phyloP scores from a whole-genome alignment of 2,329 filamentous ascomycete genomes.

The Colletotrichum siamense region DNA sequence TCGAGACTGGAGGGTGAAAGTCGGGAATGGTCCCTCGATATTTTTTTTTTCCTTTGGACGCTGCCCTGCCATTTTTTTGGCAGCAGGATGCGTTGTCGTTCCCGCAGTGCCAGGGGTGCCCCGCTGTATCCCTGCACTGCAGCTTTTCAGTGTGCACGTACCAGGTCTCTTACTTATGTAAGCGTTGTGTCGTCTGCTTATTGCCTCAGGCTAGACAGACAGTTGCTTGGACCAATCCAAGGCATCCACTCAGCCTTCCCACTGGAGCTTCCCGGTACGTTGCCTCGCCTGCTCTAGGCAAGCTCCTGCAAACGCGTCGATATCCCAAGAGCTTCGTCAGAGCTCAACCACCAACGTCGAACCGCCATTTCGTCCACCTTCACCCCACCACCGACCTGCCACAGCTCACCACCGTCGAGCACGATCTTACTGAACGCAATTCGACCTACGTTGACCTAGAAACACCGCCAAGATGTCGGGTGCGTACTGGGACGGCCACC shows the following conservation, averaged over 20 bases:
- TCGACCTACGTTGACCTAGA: not conserved
- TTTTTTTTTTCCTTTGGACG: slow-evolving; percentile 15
- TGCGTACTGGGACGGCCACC: slow-evolving; percentile 31
- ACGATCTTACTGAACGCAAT: slow-evolving; percentile 22
- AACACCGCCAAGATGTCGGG: slow-evolving; percentile 56
- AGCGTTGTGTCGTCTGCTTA: not conserved
- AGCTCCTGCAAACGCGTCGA: slow-evolving; percentile 53
- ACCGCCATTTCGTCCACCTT: slow-evolving; percentile 22
- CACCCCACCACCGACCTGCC: slow-evolving; percentile 25
- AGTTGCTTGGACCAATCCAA: slow-evolving; percentile 25
- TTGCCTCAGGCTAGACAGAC: slow-evolving; percentile 34
- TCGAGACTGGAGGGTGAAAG: slow-evolving; percentile 11
- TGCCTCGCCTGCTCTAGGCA: slow-evolving; percentile 44
- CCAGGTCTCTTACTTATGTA: not conserved
- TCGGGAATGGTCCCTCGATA: slow-evolving; percentile 4
- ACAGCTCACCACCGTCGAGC: slow-evolving; percentile 17
- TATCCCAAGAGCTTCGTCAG: slow-evolving; percentile 19
- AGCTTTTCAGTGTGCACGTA: not conserved
- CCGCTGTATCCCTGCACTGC: slow-evolving; percentile 2
- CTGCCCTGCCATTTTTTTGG: slow-evolving; percentile 15
- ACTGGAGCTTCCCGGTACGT: slow-evolving; percentile 29
- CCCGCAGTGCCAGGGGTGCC: slow-evolving; percentile 17
- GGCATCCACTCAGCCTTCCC: slow-evolving; percentile 38
- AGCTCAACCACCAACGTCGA: slow-evolving; percentile 24
- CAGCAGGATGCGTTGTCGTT: slow-evolving; percentile 22